Base-by-base conservation (phyloP, 495 filamentous ascomycete species). In the Neurospora sp. region DNA sequence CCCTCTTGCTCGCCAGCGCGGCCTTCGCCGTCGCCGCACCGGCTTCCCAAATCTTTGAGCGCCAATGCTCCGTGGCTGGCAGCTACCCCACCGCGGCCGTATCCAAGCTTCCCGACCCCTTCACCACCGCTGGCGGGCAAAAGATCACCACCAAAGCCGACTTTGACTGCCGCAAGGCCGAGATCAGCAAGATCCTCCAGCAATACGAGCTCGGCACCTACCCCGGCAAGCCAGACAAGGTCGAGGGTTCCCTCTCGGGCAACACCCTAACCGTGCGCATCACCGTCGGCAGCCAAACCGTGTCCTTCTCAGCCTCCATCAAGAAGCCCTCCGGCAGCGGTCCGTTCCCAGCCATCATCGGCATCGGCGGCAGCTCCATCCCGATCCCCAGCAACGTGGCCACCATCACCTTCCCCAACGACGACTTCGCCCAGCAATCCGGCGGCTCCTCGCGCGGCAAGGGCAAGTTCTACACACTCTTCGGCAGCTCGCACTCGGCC, bases 381-480 rank as follows among this genome's bases (percentile, higher is more conserved):
- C 86, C 86, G 21, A 80, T 84, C 73, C 85, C 85, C 19, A 79
- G 79, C 62, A 83, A 74, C 42, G 83, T 87, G 13, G 85, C 82
- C 39, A 84, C 80, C 72, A 85, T 88, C 76, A 83, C 76, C 72
- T 88, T 87, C 76, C 77, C 76, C 78, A 87, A 87, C 79, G 85
- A 87, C 77, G 80, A 81, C 39, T 84, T 85, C 71, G 85, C 80
- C 37, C 80, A 81, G 19, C 85, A 86, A 75, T 74, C 78, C 0
- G 78, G 77, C 73, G 71, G 75, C 36, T 72, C 74, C 66, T 82
- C 79, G 40, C 84, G 84, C 31, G 86, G 86, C 66, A 78, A 79
- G 48, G 86, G 86, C 69, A 82, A 81, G 36, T 88, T 88, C 82
- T 88, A 84, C 78, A 80, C 81, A n/a, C 78, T 88, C 24, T 87